A percentile compares a stretch with the other conserved stretches of the same genome.
Evolutionary conservation across 2,329 filamentous ascomycete genomes (phyloP).

Genomic region (Tothia fuscella): DNA sequence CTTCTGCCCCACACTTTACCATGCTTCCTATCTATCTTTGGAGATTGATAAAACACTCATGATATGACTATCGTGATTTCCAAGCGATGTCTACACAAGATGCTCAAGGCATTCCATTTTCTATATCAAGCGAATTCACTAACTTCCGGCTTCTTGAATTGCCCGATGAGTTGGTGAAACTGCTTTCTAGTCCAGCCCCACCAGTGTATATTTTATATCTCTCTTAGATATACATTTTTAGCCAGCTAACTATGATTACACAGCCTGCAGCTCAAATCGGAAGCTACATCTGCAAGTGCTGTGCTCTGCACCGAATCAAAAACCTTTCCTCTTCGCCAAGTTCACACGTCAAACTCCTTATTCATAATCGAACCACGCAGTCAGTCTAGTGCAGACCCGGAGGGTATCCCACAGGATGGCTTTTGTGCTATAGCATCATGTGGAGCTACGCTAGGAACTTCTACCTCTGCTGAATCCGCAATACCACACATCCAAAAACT

Average conservation of each 20-base stretch:
- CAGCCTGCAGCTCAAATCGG: slow-evolving; percentile 30
- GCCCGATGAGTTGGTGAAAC: slow-evolving; percentile 42
- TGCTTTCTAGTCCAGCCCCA: slow-evolving; percentile 37
- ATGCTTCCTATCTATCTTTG: too few species aligned
- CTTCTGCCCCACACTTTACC: too few species aligned
- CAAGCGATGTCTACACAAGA: slow-evolving; percentile 38
- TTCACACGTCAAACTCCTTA: slow-evolving; percentile 53
- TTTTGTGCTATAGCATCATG: slow-evolving; percentile 26
- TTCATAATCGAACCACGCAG: slow-evolving; percentile 35
- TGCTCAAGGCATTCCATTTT: slow-evolving; percentile 29
- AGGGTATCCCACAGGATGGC: slow-evolving; percentile 5
- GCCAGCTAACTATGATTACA: slow-evolving; percentile 15
- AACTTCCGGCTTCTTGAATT: slow-evolving; percentile 49
- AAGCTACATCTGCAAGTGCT: slow-evolving; percentile 26
- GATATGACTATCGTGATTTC: too few species aligned
- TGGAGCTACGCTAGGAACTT: slow-evolving; percentile 32
- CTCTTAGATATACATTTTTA: slow-evolving; percentile 25
- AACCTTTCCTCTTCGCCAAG: slow-evolving; percentile 50
- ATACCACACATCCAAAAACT: slow-evolving; percentile 23
- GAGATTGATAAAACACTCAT: too few species aligned
- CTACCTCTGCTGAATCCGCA: slow-evolving; percentile 24
- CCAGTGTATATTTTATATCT: slow-evolving; percentile 30
- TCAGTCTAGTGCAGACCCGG: slow-evolving; percentile 8
- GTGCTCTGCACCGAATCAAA: slow-evolving; percentile 47
- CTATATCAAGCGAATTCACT: slow-evolving; percentile 34